Base-by-base conservation (phyloP, 1,139 yeast genomes). In the Yamadazyma jaroonii region DNA sequence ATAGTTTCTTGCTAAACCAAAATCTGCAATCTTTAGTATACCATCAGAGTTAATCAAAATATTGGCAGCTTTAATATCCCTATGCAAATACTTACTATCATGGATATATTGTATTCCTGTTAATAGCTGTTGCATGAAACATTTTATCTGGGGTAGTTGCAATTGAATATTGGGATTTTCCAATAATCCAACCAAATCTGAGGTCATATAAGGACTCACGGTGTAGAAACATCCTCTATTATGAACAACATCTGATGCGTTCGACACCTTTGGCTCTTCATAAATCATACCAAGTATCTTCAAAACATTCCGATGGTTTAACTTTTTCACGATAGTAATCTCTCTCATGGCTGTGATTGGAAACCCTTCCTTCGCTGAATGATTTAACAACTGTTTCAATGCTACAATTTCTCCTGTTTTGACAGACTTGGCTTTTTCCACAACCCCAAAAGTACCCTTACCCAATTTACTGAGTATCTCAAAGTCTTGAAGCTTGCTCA, bases 281-380 rank as follows among this genome's bases (percentile, higher is more conserved):
- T 84, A 79, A 1, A 90, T 76, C 83, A 90, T 84, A 49, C 89
- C 97, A n/a, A 83, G 56, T 35, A 92, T 69, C 43, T 81, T 87
- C 24, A 94, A 69, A 21, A 92, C 77, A 57, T 94, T 87, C 24
- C 67, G 62, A 54, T 90, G 89, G 37, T 72, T 62, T 39, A 94
- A 64, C 41, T 74, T 73, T 57, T 87, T 88, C 57, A 94, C 67
- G 14, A 90, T 88, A 14, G 86, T 79, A 44, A 92, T 89, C 55
- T 94, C 99, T 46, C 99, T 73, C 62, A 90, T 77, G 4, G 98
- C 97, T 0, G 98, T 94, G 17, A 94, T 82, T 1, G 99, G 98
- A 56, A 92, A 89, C 25, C 96, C 92, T 50, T 89, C 96, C 51
- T 85, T 87, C 33, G 85, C 88, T 38, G 86, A 84, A 53, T 86